Percentiles rank a stretch among this genome's conserved stretches.
Conservation (phyloP, 208 protist genomes). For the Acanthamoeba triangularis region DNA sequence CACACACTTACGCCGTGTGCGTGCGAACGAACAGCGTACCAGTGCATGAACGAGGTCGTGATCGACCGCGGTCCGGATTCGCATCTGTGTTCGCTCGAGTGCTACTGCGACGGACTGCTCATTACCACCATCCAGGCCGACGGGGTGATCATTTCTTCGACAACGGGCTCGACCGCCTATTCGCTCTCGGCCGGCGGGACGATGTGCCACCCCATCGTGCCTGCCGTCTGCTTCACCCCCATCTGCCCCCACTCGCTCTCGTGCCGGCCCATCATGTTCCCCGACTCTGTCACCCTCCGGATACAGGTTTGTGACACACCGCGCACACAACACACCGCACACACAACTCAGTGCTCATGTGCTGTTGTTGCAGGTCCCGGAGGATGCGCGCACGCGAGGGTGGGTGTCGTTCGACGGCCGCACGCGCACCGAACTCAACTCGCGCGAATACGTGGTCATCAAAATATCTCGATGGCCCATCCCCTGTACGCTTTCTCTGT, state of each 20-base stretch:
- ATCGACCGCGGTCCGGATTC: conserved; percentile 90
- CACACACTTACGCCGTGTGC: not conserved
- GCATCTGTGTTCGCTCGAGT: conserved; percentile 87
- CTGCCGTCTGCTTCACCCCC: conserved; percentile 56
- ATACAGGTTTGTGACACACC: conserved; percentile 50
- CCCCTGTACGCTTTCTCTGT: not conserved
- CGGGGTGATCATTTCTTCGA: conserved; percentile 94
- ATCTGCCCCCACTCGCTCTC: conserved; percentile 73
- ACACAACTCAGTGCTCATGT: too few relatives aligned
- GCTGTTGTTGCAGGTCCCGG: not conserved
- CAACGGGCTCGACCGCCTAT: conserved; percentile 93
- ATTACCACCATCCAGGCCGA: conserved; percentile 92
- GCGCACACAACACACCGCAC: not conserved
- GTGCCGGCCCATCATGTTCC: conserved; percentile 72
- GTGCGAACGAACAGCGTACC: not conserved
- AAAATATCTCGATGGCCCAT: conserved; percentile 65
- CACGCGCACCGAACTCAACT: conserved; percentile 60
- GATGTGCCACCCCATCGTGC: conserved; percentile 91
- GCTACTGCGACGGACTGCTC: conserved; percentile 85
- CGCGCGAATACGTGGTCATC: conserved; percentile 56
- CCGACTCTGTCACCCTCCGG: conserved; percentile 32
- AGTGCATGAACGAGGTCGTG: conserved; percentile 90
- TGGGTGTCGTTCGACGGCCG: conserved; percentile 62
- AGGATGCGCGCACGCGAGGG: conserved; percentile 13
- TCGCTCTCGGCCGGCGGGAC: conserved; percentile 93